Evolutionary conservation across 305 asterid genomes (phyloP), one percentile per base, ranked within the genome.

Genomic region (Solanum hybrid): DNA sequence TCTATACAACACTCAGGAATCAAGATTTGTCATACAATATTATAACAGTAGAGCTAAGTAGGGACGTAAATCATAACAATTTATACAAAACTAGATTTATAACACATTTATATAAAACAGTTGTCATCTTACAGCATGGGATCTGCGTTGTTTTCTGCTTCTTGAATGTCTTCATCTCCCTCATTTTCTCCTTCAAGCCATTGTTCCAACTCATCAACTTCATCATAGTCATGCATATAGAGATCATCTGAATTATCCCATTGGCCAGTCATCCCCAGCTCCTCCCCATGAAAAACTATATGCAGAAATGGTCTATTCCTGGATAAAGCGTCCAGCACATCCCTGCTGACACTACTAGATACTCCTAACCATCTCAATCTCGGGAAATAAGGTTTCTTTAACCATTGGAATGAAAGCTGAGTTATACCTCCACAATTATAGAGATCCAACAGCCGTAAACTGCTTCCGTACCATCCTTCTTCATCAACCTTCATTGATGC

Each of bases 281-380:
- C 99, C 94, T 97, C 99, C 2, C 99, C 99, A 32, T 94, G 94
- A 77, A 90, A 91, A 35, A 93, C 93, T 12, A 97, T 91, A 4
- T 92, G 96, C 91, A 96, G 36, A 87, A 93, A 94, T 38, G 97
- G 97, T 89, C 98, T 95, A 78, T 93, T 94, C 92, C 93, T 92
- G 26, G 91, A 91, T 77, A 97, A 90, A 78, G 91, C 91, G 86
- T 95, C 98, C 85, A 95, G 91, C 32, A 90, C 69, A 88, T 95
- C 97, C 87, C 95, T 92, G 92, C 94, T 95, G 91, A 92, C 86
- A n/a, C 93, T 90, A 12, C 95, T 95, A 5, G 95, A 91, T 51
- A 97, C 95, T 29, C 99, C 98, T 92, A 97, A 82, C 99, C 98
- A 97, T 89, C 98, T 95, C 93, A 96, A 78, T 90, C 97, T 95